Evolutionary conservation across 441 rosid genomes (phyloP), one percentile per base, ranked within the genome.

Genomic region (Arabidopsis lyrata): DNA sequence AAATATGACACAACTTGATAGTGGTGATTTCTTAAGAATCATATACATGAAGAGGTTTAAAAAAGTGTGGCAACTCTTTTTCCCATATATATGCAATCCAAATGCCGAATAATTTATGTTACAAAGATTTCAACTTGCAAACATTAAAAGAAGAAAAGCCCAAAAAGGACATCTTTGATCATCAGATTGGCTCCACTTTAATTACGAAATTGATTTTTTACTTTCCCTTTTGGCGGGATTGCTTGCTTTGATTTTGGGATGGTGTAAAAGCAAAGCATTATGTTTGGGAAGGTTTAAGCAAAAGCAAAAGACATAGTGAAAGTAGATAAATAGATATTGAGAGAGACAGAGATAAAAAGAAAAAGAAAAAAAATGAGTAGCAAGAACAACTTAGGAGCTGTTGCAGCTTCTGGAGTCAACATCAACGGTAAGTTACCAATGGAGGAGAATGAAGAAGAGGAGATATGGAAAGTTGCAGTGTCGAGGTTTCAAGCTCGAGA

Each of bases 401-500:
- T 56, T 45, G 41, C 72, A 82, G 81, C 72, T 70, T 53, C 75
- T 45, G 76, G 22, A 9, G 44, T 49, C 38, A 63, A 64, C 42
- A 47, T 49, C 63, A 73, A 79, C n/a, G 84, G 84, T 58, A 87
- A 83, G 80, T 63, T 76, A 62, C 72, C 90, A 48, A 68, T 70
- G 64, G 91, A 84, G 14, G 92, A 84, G 45, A 83, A 74, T 3
- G 90, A 80, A 53, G 95, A 85, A 0, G 89, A 82, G 50, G 92
- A 86, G 74, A 63, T 76, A 10, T 80, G 88, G 36, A 85, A 76
- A 59, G 74, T 77, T 54, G 90, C 87, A 18, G 83, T 88, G 6
- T 77, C 96, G 5, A 74, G 81, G 22, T 66, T 90, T 66, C 89
- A 88, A 77, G 92, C 95, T 5, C 74, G 80, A 78, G 98, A 93